Base-by-base conservation (phyloP, 805 yeast genomes). In the Metschnikowia baotianmanensis region DNA sequence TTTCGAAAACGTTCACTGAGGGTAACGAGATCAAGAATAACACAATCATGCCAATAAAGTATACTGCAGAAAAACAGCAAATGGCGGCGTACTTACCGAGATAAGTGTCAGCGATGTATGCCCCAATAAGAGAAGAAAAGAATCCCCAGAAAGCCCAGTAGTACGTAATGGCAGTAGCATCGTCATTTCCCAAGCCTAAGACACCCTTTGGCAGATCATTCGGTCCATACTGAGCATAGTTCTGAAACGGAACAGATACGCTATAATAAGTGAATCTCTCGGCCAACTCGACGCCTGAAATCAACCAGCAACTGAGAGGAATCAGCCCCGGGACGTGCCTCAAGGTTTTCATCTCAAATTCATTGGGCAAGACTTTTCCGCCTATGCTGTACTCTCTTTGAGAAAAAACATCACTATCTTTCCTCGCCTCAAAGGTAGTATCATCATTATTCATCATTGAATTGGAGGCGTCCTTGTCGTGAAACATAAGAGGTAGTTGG, bases 11-110 rank as follows among this genome's bases (percentile, higher is more conserved):
- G 25, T 74, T 65, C 27, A 81, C 68, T 12, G 72, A 65, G 18
- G 88, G 90, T 31, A 84, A 59, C 7, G 90, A 80, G 23, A 91
- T 83, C 38, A 80, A 65, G 55, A 84, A 78, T 36, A 86, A 68
- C 41, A 86, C 64, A 36, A 83, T 65, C 34, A 79, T 77, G 28
- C 91, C 86, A 36, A 72, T 43, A 11, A 79, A 64, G 60, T 85
- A 85, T 39, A 82, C 55, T 38, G 69, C 71, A 34, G 82, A 67
- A 53, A 81, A 82, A 28, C 73, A 67, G 54, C 76, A 71, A 53
- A 86, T 83, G 28, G 91, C 80, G 48, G 72, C 77, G 64, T 73
- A 80, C 58, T 83, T 82, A 46, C 93, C 93, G 67, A 76, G 74
- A 61, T 69, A 79, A 48, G 83, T 77, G 62, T 86, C 95, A 39